Base-by-base conservation (phyloP, 768 basidiomycete species). In the Agrocybe praecox region DNA sequence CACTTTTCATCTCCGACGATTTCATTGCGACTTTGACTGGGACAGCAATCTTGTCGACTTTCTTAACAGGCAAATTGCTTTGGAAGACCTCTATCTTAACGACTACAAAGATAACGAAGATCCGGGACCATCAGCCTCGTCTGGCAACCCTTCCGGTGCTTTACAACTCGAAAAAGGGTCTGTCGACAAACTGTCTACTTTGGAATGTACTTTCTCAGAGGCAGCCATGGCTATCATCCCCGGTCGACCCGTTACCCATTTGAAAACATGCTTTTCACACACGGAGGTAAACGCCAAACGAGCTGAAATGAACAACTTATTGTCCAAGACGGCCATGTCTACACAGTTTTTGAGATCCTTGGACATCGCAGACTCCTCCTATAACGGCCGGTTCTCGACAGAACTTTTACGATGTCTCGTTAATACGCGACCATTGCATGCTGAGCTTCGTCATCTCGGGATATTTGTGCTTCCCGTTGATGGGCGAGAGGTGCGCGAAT, bases 1-100 rank as follows among this genome's bases (percentile, higher is more conserved):
- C 56, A 67, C 70, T 0, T 89, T 88, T 62, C 80, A 72, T 29
- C 82, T 89, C n/a, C 78, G 72, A 32, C 76, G 74, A 17, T 86
- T 89, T 57, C 82, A 84, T 60, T 87, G 85, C 64, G 88, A 89
- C 65, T 75, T 89, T 43, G 76, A 80, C 57, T 89, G 88, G 88
- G 85, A 88, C 62, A 56, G 59, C 15, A 64, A 78, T 57, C 82
- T 89, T 29, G 72, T 82, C 43, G 65, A 73, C 18, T 87, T 87
- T 62, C 74, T 87, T 6, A 75, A 77, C 49, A 65, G 70, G 0
- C 85, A 87, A 63, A 57, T 49, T 18, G 70, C 72, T 26, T 76
- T 86, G 24, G 65, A 74, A 56, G 83, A 86, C 58, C 74, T 87
- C 22, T 80, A 73, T 56, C 73, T 83, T 32, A 61, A 75, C 51